Percentiles rank a stretch among this genome's conserved stretches.
Conservation (phyloP, 2,329 filamentous ascomycete species). For the Aquanectria penicillioides region DNA sequence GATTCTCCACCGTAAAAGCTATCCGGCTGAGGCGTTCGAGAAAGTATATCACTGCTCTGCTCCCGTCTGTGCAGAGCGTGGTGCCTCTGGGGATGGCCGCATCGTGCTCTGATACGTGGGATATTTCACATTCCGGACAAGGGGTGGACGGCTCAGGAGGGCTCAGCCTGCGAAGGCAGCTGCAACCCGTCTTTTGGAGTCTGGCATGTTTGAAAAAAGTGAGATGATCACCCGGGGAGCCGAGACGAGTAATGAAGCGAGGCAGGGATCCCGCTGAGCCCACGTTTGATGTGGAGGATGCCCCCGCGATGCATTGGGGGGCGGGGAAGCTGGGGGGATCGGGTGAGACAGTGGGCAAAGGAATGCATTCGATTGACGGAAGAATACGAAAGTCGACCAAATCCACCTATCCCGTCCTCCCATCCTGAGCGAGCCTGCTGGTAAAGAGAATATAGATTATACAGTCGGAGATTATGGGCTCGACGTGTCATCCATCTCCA, state of each 20-base stretch:
- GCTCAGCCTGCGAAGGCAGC: background rate
- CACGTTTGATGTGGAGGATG: constrained; percentile 16
- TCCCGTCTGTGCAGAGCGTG: constrained; percentile 17
- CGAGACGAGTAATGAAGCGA: constrained; percentile 24
- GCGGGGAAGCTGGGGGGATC: constrained; percentile 14
- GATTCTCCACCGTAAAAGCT: constrained; percentile 33
- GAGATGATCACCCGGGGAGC: constrained; percentile 32
- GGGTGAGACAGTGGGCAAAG: constrained; percentile 13
- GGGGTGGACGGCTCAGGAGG: constrained; percentile 13
- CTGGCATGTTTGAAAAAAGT: constrained; percentile 20
- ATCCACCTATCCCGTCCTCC: background rate
- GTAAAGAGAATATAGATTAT: too few relatives aligned
- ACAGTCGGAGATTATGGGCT: constrained; percentile 26
- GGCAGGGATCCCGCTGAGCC: constrained; percentile 28
- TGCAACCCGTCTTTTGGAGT: constrained; percentile 28
- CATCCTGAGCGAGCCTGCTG: background rate
- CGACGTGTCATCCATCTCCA: constrained; percentile 53
- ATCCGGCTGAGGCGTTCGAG: constrained; percentile 16
- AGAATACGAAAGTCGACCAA: background rate
- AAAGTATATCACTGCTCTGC: constrained; percentile 5
- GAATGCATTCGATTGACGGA: constrained; percentile 42
- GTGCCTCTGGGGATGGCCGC: background rate
- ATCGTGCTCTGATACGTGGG: constrained; percentile 35
- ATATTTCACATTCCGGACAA: constrained; percentile 25
- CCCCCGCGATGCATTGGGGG: constrained; percentile 27